Base-by-base conservation (phyloP, 1,284 basidiomycete genomes). In the Kalmanozyma brasiliensis region DNA sequence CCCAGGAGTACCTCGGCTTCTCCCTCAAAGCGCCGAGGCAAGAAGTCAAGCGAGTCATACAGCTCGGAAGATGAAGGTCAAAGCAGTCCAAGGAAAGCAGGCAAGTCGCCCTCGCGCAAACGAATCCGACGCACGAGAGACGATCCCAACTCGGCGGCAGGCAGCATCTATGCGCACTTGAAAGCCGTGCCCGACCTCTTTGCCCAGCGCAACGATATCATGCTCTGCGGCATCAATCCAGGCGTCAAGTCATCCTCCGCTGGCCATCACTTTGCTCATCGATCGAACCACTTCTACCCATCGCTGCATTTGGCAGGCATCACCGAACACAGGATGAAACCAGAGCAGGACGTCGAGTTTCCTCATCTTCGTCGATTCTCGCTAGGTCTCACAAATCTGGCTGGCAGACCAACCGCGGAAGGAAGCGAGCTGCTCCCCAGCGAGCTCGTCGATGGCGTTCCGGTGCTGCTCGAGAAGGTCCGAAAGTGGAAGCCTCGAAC, bases 171-270 rank as follows among this genome's bases (percentile, higher is more conserved):
- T 23, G 49, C 69, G 1, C 64, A 67, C 29, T 42, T 67, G 19
- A 42, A 53, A 24, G 55, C 49, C 17, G 17, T 72, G 23, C 63
- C 69, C 2, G 69, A 72, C 35, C 45, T 63, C 5, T 63, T 72
- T 33, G 56, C 48, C 1, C 24, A 47, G 19, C 29, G 45, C 45
- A 62, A 63, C 59, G 64, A 72, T 38, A 59, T 72, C 40, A 59
- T 70, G 59, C 49, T 74, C 24, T 74, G 71, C 49, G 71, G 71
- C 13, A 70, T 74, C 67, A 74, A 74, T 43, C 71, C 71, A 32
- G 71, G 71, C 14, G 61, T 74, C 42, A 61, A 49, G n/a, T 66
- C 62, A 0, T 56, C 67, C 6, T 33, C 45, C 4, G 52, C 52
- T 11, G 67, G 67, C 10, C 62, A 66, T 29, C 71, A 74, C 19